Base-by-base conservation (phyloP, 305 asterid species). In the Euphrasia arctica region DNA sequence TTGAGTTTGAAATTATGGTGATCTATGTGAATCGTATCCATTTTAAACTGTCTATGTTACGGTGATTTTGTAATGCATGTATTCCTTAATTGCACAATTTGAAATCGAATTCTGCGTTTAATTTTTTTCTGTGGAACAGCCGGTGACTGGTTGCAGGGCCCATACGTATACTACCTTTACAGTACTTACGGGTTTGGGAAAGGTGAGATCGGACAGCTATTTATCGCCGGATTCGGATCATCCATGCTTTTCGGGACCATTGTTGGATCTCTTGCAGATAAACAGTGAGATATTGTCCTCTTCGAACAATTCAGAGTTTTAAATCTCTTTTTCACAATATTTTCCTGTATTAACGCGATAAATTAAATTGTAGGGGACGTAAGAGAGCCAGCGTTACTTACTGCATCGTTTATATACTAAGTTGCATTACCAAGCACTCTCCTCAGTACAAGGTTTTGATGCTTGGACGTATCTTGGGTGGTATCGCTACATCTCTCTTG, bases 91-190 rank as follows among this genome's bases (percentile, higher is more conserved):
- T 11, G 50, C 14, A 9, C 48, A 13, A 49, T 49, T 4, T 49
- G 9, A 0, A 12, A 49, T 49, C 54, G 6, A 9, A 47, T 22
- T 36, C 13, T 71, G 41, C 80, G 81, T 25, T 25, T 25, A 18
- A 62, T 36, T 51, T 52, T 60, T 83, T 62, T 72, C 61, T 66
- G 82, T 66, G 70, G 9, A 55, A 79, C 71, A 91, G 98, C 98
- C 15, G 98, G 98, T 69, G 98, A 91, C 79, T 91, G 98, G 98
- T 72, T 91, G 82, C 98, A 91, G 77, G 98, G 98, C 63, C 98
- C 98, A 2, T 91, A 91, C 50, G 98, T 91, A 4, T 91, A 91
- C 81, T 91, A 84, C 80, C 98, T 91, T 60, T 91, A 91, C 80
- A 88, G 74, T 29, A 87, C 91, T 27, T 91, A 91, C 76, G 98